These are phyloP conservation scores for Pestalotiopsis sp. DNA, from an alignment of 2,329 filamentous ascomycete species.

Conservation along the genomic window DNA sequence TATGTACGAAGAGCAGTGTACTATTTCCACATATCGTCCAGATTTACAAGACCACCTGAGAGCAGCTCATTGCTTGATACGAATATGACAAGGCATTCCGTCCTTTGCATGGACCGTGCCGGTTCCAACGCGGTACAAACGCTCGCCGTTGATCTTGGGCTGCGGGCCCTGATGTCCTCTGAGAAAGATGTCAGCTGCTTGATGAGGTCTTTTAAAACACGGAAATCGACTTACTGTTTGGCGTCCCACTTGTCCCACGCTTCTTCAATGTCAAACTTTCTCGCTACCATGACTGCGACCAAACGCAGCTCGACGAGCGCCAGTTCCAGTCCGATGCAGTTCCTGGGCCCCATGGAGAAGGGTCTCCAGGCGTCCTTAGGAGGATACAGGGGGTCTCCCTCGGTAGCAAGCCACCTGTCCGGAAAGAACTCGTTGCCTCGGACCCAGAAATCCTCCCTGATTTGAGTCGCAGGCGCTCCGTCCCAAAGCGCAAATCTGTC, in stretches of 20 bases:
- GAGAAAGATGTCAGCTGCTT: not conserved
- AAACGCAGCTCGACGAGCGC: slow-evolving; percentile 55
- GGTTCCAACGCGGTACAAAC: slow-evolving; percentile 3
- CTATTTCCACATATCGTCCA: not conserved
- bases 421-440: slow-evolving; percentile 41
- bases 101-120: slow-evolving; percentile 12
- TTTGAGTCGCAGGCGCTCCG: slow-evolving; percentile 28
- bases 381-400: slow-evolving; percentile 22
- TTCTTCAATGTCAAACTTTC: slow-evolving; percentile 52
- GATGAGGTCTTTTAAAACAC: not conserved
- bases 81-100: slow-evolving; percentile 8
- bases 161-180: not conserved
- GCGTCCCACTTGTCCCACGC: slow-evolving; percentile 42
- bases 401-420: slow-evolving; percentile 40
- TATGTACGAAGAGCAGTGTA: not conserved
- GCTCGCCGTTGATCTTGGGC: slow-evolving; percentile 2
- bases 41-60: not conserved
- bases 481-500: slow-evolving; percentile 30
- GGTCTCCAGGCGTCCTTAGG: slow-evolving; percentile 49
- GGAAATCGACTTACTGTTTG: slow-evolving; percentile 3
- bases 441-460: slow-evolving; percentile 37
- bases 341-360: slow-evolving; percentile 55
- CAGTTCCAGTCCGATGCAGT: slow-evolving; percentile 60
- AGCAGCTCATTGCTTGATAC: not conserved
- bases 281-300: slow-evolving; percentile 48